A percentile compares a stretch with the other conserved stretches of the same genome.
phyloP scores from a whole-genome alignment of 305 asterid genomes.

The Fraxinus velutina region DNA sequence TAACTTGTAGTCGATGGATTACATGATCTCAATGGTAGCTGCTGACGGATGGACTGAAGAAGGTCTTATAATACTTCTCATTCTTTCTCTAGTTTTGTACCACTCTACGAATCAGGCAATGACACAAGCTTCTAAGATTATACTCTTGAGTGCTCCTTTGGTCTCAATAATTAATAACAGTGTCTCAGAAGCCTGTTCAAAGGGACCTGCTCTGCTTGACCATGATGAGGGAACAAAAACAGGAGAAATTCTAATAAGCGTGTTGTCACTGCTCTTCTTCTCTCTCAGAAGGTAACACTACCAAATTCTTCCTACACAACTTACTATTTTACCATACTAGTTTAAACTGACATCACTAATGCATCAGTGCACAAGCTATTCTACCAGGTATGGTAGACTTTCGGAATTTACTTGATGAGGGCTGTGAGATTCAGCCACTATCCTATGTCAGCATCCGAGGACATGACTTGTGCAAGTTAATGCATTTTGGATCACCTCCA shows the following conservation, averaged over 20 bases:
- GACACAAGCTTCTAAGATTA: constrained; percentile 69
- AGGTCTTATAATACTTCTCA: constrained; percentile 50
- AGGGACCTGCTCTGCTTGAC: constrained; percentile 71
- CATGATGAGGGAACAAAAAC: constrained; percentile 57
- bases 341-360: constrained; percentile 26
- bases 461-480: constrained; percentile 71
- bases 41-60: constrained; percentile 62
- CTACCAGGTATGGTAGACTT: constrained; percentile 59
- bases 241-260: constrained; percentile 56
- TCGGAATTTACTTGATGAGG: constrained; percentile 42
- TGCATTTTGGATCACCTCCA: constrained; percentile 77
- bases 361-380: constrained; percentile 49
- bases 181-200: constrained; percentile 60
- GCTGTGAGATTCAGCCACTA: constrained; percentile 31
- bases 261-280: constrained; percentile 65
- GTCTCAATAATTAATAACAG: constrained; percentile 40
- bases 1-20: constrained; percentile 56
- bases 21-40: constrained; percentile 41
- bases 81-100: constrained; percentile 65
- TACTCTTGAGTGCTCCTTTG: constrained; percentile 60
- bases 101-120: constrained; percentile 62
- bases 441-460: constrained; percentile 59
- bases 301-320: constrained; percentile 4
- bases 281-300: constrained; percentile 60
- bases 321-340: not conserved